Evolutionary conservation across 305 asterid genomes (phyloP).

Genomic region (Stenogyne calaminthoides): DNA sequence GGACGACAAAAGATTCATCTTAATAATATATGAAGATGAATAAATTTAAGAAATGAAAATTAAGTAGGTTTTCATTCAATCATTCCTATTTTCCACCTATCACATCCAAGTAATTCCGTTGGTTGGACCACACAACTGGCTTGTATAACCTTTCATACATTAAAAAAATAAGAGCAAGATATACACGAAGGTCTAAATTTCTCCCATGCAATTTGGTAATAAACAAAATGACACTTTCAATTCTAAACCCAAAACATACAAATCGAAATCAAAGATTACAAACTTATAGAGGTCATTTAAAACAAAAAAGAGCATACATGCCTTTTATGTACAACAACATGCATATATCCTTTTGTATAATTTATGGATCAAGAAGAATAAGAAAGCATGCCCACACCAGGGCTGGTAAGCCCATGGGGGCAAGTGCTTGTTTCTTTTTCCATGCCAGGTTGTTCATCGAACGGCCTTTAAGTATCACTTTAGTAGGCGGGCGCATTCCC

Average conservation of each 20-base stretch:
- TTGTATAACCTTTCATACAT: background rate
- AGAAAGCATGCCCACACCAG: constrained; percentile 98
- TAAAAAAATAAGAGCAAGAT: background rate
- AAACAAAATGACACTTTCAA: constrained; percentile 10
- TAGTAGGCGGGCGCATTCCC: constrained; percentile 69
- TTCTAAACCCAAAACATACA: constrained; percentile 15
- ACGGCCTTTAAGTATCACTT: constrained; percentile 75
- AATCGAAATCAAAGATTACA: constrained; percentile 26
- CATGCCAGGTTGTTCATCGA: constrained; percentile 95
- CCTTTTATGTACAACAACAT: constrained; percentile 36
- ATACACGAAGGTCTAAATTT: background rate
- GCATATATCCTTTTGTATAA: constrained; percentile 12
- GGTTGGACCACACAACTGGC: too few species aligned
- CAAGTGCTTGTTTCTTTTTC: constrained; percentile 86
- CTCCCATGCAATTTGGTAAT: background rate
- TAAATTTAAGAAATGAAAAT: too few species aligned
- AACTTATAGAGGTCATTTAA: constrained; percentile 30
- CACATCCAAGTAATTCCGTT: too few species aligned
- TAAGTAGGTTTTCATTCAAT: too few species aligned
- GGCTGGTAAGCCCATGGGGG: constrained; percentile 99
- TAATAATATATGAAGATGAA: too few species aligned
- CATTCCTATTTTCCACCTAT: too few species aligned
- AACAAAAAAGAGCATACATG: constrained; percentile 34
- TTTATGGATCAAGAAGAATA: too few species aligned
- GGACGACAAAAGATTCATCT: too few species aligned